A percentile compares a stretch with the other conserved stretches of the same genome.
Conservation (phyloP, 176 grass and related monocot genomes). For the Musa schizocarpa region DNA sequence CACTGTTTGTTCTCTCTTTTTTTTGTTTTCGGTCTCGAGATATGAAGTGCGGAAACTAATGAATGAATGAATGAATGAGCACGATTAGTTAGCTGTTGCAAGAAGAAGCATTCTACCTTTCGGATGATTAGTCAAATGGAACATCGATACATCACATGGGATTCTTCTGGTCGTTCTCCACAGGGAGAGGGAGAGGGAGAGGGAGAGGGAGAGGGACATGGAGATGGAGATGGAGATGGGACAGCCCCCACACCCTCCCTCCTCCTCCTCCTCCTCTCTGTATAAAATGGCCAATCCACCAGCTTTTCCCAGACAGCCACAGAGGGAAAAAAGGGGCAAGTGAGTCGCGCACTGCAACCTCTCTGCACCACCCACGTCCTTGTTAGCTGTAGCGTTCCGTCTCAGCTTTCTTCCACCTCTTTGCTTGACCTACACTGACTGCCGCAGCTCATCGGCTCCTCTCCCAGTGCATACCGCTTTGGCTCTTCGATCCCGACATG, state of each 20-base stretch:
- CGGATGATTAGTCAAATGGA: background rate
- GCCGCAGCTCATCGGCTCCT: no score
- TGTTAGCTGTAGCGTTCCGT: no score
- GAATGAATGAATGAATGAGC: no score
- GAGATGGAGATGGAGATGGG: background rate
- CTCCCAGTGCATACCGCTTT: background rate
- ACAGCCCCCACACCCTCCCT: background rate
- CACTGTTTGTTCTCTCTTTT: no score
- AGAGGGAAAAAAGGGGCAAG: no score
- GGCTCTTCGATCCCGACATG: background rate
- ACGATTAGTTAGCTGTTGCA: no score
- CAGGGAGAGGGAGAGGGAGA: background rate
- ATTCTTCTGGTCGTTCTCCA: background rate
- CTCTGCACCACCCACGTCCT: background rate
- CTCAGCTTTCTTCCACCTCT: no score
- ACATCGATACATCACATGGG: constrained; percentile 2
- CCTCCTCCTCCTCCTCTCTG: background rate
- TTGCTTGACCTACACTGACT: no score
- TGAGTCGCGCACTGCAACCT: background rate
- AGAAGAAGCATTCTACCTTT: background rate
- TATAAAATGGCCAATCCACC: background rate
- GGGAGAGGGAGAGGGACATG: background rate
- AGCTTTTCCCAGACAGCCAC: background rate
- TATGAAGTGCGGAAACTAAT: no score
- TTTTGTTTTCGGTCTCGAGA: no score